Base-by-base conservation (phyloP, 148 eudicot species). In the Hydrangea macrophylla region DNA sequence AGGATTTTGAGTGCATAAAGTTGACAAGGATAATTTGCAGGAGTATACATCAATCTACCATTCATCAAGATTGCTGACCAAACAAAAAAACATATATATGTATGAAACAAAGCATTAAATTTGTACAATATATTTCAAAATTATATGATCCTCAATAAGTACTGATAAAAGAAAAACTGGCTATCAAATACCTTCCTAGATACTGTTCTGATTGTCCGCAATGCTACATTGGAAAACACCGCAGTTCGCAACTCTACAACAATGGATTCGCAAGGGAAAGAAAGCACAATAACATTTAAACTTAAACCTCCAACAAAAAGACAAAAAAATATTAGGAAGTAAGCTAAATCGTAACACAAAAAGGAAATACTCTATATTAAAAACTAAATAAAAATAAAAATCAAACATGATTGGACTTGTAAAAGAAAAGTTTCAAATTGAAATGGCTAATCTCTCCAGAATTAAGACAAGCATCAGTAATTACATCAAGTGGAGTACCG, bases 161-260 rank as follows among this genome's bases (percentile, higher is more conserved):
- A n/a, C n/a, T n/a, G n/a, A n/a, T n/a, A 37, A 45, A 70, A 42
- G 32, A 55, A 12, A 71, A 56, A 60, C 53, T 8, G 30, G 15
- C 30, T 37, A 61, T 70, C 37, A 6, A 77, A 53, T 80, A 93
- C 98, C 98, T 90, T 83, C 71, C 88, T 80, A 28, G 98, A 90
- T 54, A 93, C 87, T 58, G 89, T 76, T 27, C 98, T 88, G 71
- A 93, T 93, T 44, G 98, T 90, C 60, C 98, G 82, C 69, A 90
- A 65, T 68, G 98, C 90, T 53, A 93, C 98, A 75, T 93, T 93
- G 25, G 98, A 90, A 74, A 93, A 93, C 64, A 93, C 89, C 69
- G 98, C 98, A 77, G 98, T 93, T 71, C 98, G 85, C 74, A 93
- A 60, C 80, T 93, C 98, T 93, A 79, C 62, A 79, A 57, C 39